These are phyloP conservation scores for Epichloe festucae DNA, from an alignment of 2,329 filamentous ascomycete species.

Conservation along the genomic window DNA sequence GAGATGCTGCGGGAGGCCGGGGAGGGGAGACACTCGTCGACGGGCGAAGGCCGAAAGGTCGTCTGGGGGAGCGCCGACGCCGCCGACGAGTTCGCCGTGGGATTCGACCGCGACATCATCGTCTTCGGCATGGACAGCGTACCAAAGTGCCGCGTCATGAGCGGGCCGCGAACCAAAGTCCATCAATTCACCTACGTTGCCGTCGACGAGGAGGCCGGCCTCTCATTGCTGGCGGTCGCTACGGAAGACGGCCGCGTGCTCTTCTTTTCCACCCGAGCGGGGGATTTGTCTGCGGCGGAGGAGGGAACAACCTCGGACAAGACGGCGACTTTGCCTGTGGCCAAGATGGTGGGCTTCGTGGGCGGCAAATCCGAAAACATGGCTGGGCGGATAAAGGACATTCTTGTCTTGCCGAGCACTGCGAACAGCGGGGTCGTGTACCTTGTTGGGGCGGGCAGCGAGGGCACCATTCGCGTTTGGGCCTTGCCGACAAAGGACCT, in stretches of 20 bases:
- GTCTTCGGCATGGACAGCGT: slow-evolving; percentile 83
- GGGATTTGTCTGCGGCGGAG: slow-evolving; percentile 26
- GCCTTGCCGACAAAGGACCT: slow-evolving; percentile 35
- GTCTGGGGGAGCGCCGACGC: slow-evolving; percentile 65
- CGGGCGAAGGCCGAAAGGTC: slow-evolving; percentile 72
- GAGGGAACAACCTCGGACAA: slow-evolving; percentile 25
- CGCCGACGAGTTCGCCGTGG: slow-evolving; percentile 74
- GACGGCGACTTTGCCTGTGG: slow-evolving; percentile 34
- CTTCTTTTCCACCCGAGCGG: slow-evolving; percentile 59
- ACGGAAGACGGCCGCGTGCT: slow-evolving; percentile 84
- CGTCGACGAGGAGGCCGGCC: slow-evolving; percentile 27
- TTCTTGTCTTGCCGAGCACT: slow-evolving; percentile 46
- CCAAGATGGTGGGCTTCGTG: slow-evolving; percentile 60
- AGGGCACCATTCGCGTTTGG: slow-evolving; percentile 77
- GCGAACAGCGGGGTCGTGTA: slow-evolving; percentile 31
- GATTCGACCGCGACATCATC: slow-evolving; percentile 73
- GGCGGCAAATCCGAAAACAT: slow-evolving; percentile 61
- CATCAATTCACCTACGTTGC: slow-evolving; percentile 67
- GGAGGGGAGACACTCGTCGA: slow-evolving; percentile 60
- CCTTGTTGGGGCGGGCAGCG: slow-evolving; percentile 67
- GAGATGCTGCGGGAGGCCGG: slow-evolving; percentile 62
- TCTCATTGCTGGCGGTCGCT: slow-evolving; percentile 56
- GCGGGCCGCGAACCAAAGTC: slow-evolving; percentile 60
- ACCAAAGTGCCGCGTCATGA: slow-evolving; percentile 60
- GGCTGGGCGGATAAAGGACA: slow-evolving; percentile 73